Evolutionary conservation across 2,329 filamentous ascomycete species (phyloP), one percentile per base, ranked within the genome.

Genomic region (Polytolypa hystricis): DNA sequence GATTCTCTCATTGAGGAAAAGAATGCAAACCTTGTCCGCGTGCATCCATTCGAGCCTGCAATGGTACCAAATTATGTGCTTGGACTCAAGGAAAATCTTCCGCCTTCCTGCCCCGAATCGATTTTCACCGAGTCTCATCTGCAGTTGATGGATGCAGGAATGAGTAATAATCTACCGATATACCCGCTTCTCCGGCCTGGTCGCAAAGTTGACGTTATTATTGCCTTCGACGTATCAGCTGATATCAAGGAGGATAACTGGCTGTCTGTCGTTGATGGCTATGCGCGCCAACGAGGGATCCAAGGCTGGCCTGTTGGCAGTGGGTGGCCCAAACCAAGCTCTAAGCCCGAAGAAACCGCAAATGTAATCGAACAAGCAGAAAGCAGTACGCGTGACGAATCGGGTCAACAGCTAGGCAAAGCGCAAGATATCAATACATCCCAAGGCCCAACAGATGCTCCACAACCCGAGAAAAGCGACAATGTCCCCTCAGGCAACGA

Each of bases 101-200:
- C 85, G 1, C 61, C 73, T 1, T 83, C 84, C 0, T 81, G 81
- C n/a, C 86, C 91, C 0, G 74, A 79, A 20, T 85, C 76, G 40
- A 74, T 94, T 26, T 78, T 83, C 49, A 67, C 74, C 12, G 71
- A 70, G 10, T 69, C 79, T 30, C 81, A 93, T 55, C 69, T 89
- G 12, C 79, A 84, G 45, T 70, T 89, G 11, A 96, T 95, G 87
- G 91, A 98, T 57, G 87, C 91, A 2, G 91, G 91, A 34, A 98
- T 98, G 91, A 93, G 84, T 46, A 96, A 98, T 56, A 98, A 98
- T 53, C 69, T 98, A 6, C 91, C 91, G 2, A 87, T 96, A 28
- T 98, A 98, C 55, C 91, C 91, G 0, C 71, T 96, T 3, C 76
- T 98, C 12, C 78, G 91, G 8, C 85, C 85, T 0, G 89, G 87